Conservation (phyloP, 2,329 filamentous ascomycete genomes). For the Nemania diffusa region DNA sequence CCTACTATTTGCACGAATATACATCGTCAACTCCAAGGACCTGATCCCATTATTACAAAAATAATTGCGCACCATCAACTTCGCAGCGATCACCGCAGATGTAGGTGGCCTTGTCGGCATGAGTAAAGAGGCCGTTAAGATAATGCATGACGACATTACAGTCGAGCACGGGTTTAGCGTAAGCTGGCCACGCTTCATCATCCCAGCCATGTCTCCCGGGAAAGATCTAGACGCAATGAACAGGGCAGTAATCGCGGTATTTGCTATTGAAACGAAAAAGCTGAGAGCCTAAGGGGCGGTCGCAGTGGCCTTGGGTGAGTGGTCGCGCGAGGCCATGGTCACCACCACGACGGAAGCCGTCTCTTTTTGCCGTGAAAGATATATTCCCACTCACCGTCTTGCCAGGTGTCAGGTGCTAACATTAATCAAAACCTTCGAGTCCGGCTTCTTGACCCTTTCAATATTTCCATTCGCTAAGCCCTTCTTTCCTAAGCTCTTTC, state of each 20-base stretch:
- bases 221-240: conserved; percentile 41
- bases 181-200: conserved; percentile 34
- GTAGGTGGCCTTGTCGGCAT: conserved; percentile 41
- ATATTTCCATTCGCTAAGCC: conserved; percentile 31
- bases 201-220: conserved; percentile 31
- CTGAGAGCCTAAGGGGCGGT: conserved; percentile 21
- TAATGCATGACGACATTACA: conserved; percentile 40
- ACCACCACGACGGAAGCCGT: conserved; percentile 42
- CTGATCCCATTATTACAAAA: conserved; percentile 43
- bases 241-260: conserved; percentile 37
- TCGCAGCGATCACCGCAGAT: conserved; percentile 41
- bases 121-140: conserved; percentile 40
- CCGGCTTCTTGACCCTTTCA: conserved; percentile 35
- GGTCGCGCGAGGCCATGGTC: conserved; percentile 39
- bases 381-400: not conserved
- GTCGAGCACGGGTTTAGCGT: conserved; percentile 35
- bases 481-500: conserved; percentile 22
- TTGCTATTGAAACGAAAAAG: conserved; percentile 32
- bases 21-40: conserved; percentile 37
- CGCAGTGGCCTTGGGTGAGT: conserved; percentile 34
- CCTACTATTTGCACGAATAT: conserved; percentile 32
- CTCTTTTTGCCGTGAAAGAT: not conserved
- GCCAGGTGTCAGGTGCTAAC: conserved; percentile 2
- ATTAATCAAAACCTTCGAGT: conserved; percentile 35
- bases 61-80: conserved; percentile 45